phyloP scores from a whole-genome alignment of 2,329 filamentous ascomycete species.

The Colletotrichum simmondsii region DNA sequence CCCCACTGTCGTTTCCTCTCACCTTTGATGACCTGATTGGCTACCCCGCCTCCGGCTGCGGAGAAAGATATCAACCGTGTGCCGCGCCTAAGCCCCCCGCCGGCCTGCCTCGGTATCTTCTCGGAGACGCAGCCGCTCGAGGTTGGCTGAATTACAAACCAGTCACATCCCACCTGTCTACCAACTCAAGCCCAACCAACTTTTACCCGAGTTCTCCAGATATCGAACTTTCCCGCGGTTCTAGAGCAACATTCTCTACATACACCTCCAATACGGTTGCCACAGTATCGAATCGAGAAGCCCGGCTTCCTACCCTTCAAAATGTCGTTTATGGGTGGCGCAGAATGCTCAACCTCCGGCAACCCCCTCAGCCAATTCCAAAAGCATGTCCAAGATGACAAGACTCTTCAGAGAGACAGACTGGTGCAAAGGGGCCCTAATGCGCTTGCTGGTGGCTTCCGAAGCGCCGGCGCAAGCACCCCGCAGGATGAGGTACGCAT shows the following conservation, averaged over 20 bases:
- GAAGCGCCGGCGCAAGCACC: constrained; percentile 74
- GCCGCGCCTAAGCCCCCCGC: constrained; percentile 27
- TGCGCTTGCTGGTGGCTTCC: constrained; percentile 79
- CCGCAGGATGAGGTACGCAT: constrained; percentile 77
- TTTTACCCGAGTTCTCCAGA: neutral
- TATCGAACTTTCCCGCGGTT: neutral
- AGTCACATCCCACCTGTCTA: neutral
- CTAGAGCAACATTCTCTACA: neutral
- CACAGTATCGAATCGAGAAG: neutral
- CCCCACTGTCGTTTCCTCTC: constrained; percentile 8
- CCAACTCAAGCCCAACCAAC: neutral
- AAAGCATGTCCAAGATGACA: constrained; percentile 97
- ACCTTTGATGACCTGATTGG: constrained; percentile 9
- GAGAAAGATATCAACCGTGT: constrained; percentile 26
- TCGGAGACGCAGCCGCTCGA: constrained; percentile 18
- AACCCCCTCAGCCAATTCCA: constrained; percentile 98
- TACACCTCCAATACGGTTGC: neutral
- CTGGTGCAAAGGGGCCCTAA: constrained; percentile 80
- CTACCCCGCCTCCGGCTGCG: constrained; percentile 32
- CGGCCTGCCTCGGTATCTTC: constrained; percentile 33
- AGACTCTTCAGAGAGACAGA: constrained; percentile 90
- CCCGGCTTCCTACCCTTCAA: constrained; percentile 37
- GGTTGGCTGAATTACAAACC: constrained; percentile 24
- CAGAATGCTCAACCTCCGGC: constrained; percentile 95
- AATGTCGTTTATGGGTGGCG: constrained; percentile 97